Conservation (phyloP, 78 protist species). For the Dictyostelium citrinum region DNA sequence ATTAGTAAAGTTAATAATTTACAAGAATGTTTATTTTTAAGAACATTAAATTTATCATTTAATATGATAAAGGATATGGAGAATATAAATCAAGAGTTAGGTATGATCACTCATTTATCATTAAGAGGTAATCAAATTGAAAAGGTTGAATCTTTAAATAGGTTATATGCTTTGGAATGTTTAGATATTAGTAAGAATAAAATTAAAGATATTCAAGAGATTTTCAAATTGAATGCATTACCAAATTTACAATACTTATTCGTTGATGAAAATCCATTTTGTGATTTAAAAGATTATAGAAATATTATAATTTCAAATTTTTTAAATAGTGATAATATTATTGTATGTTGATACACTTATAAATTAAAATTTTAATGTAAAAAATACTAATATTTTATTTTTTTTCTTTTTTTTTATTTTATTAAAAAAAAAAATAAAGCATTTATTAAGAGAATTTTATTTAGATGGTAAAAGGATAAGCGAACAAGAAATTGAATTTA, state of each 20-base stretch:
- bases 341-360: not conserved
- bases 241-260: slow-evolving; percentile 7
- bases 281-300: slow-evolving; percentile 33
- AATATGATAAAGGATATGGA: not conserved
- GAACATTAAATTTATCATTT: slow-evolving; percentile 4
- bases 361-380: too few species aligned
- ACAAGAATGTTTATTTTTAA: slow-evolving; percentile 46
- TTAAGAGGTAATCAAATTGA: slow-evolving; percentile 30
- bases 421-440: not conserved
- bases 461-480: slow-evolving; percentile 21
- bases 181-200: slow-evolving; percentile 41
- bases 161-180: slow-evolving; percentile 35
- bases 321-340: not conserved
- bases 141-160: slow-evolving; percentile 11
- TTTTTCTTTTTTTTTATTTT: not conserved
- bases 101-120: slow-evolving; percentile 18
- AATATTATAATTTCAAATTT: slow-evolving; percentile 7
- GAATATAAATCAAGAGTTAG: slow-evolving; percentile 8
- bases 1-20: slow-evolving; percentile 35
- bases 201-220: slow-evolving; percentile 30
- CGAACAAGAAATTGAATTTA: slow-evolving; percentile 15
- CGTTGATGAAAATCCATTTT: slow-evolving; percentile 52
- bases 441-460: slow-evolving; percentile 24
- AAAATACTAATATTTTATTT: too few species aligned
- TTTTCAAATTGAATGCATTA: slow-evolving; percentile 5